Base-by-base conservation (phyloP, 495 filamentous ascomycete genomes). In the Pyrenopolyporus hunteri region DNA sequence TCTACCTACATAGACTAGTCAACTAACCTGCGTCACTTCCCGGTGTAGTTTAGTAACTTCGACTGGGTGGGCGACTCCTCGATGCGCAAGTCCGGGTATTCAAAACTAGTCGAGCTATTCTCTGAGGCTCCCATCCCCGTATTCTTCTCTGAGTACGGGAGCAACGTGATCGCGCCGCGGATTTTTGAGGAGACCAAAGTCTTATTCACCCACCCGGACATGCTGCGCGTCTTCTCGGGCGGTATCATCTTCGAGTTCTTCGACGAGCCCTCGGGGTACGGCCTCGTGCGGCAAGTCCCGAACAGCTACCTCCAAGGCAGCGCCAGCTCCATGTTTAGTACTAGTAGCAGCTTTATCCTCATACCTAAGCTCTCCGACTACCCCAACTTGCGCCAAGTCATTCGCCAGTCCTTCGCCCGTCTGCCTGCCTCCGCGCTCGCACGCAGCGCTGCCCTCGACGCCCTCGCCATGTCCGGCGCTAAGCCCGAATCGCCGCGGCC, bases 231-330 rank as follows among this genome's bases (percentile, higher is more conserved):
- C 40, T 90, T 86, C 82, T 90, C 87, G 11, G 89, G 89, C 53
- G 89, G 87, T 57, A 85, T 91, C 59, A 84, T 89, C 19, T 90
- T 88, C 74, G 87, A 89, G 80, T 91, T 89, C 71, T 90, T 89
- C 79, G 76, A 90, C 62, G 83, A 85, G 53, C 63, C 69, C 6
- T 88, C 87, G 70, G 63, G 85, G 57, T 88, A 83, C 68, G 88
- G 88, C 20, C 45, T 65, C 1, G 39, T 60, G 23, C 1, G 1
- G 22, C 16, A n/a, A n/a, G n/a, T n/a, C n/a, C n/a, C n/a, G n/a
- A 5, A 29, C 26, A 9, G 26, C 26, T 9, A 5, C 26, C 4
- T 29, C 26, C 26, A 9, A 4, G 5, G 26, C 26, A 9, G 4
- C 26, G 26, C 5, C 26, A 9, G 26, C 26, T 9, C 5, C 5